These are phyloP conservation scores for Nicotiana otophora DNA, from an alignment of 257 asterid genomes.

Conservation along the genomic window DNA sequence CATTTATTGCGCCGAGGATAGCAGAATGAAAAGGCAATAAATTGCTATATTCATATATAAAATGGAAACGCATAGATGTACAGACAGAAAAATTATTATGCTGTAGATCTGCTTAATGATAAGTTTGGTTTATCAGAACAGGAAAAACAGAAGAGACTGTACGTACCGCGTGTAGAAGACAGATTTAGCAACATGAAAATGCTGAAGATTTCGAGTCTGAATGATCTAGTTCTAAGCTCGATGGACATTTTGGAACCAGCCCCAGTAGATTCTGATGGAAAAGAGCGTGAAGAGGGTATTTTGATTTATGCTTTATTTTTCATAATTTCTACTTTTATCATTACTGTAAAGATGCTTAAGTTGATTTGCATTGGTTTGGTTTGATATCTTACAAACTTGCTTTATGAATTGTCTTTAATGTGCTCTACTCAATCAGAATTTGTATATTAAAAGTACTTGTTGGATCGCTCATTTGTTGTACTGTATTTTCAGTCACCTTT, in stretches of 20 bases:
- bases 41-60: too few species aligned
- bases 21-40: too few species aligned
- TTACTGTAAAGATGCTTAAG: neutral
- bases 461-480: too few species aligned
- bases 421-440: too few species aligned
- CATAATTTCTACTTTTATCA: too few species aligned
- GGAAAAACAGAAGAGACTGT: conserved; percentile 5
- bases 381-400: neutral
- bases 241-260: conserved; percentile 11
- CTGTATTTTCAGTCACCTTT: too few species aligned
- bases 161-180: conserved; percentile 6
- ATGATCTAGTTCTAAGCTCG: neutral
- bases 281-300: neutral
- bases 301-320: neutral
- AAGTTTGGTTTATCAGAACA: neutral
- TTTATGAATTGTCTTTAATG: too few species aligned
- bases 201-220: conserved; percentile 1
- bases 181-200: conserved; percentile 10
- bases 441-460: too few species aligned
- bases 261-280: conserved; percentile 4
- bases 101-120: too few species aligned
- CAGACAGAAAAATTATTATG: too few species aligned
- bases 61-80: too few species aligned
- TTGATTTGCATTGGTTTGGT: neutral
- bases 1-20: too few species aligned